These are phyloP conservation scores for Clavulina sp. DNA, from an alignment of 768 basidiomycete species.

Conservation along the genomic window DNA sequence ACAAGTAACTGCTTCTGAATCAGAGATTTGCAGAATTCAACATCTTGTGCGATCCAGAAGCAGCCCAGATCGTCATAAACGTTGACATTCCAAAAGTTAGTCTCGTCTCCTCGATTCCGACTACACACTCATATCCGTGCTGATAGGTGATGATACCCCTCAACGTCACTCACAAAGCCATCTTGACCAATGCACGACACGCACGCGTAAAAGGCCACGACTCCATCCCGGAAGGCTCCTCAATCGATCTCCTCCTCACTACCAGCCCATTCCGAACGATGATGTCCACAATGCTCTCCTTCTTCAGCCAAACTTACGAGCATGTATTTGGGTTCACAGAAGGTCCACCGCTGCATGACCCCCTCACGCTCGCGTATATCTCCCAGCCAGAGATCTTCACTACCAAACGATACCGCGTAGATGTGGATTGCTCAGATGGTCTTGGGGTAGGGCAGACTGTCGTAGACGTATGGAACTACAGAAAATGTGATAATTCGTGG, in stretches of 20 bases:
- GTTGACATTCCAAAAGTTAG: conserved; percentile 36
- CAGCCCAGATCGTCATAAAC: conserved; percentile 65
- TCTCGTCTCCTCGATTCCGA: not conserved
- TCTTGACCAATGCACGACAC: conserved; percentile 43
- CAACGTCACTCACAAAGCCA: conserved; percentile 76
- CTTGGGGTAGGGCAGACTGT: conserved; percentile 63
- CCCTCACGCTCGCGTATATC: conserved; percentile 64
- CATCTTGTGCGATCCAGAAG: conserved; percentile 69
- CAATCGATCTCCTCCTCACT: too few relatives aligned
- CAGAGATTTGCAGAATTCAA: conserved; percentile 42
- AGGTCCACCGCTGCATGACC: conserved; percentile 79
- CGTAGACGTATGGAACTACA: conserved; percentile 59
- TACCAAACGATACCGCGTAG: conserved; percentile 51
- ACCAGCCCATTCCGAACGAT: not conserved
- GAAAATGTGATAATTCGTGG: conserved; percentile 42
- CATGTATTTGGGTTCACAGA: conserved; percentile 63
- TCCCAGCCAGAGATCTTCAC: conserved; percentile 49
- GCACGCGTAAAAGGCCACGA: conserved; percentile 17
- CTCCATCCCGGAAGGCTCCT: not conserved
- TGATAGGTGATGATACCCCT: conserved; percentile 52
- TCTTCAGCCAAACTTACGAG: conserved; percentile 57
- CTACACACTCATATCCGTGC: not conserved
- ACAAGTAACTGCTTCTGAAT: not conserved
- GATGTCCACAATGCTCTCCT: conserved; percentile 38
- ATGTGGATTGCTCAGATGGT: conserved; percentile 55